Conservation (phyloP, 306 rosid species). For the Citrullus colocynthis region DNA sequence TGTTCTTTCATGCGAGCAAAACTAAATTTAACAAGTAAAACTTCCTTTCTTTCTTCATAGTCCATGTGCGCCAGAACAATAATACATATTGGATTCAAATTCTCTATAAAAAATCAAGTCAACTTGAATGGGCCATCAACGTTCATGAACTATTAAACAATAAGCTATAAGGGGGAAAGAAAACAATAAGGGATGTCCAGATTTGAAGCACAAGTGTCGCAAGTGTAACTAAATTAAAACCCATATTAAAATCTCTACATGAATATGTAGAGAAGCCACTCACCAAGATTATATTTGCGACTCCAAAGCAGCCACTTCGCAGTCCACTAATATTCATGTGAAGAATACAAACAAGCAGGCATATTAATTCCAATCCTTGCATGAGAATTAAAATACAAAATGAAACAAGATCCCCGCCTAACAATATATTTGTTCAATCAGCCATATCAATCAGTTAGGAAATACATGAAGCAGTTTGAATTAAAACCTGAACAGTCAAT, state of each 20-base stretch:
- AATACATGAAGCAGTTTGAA: not conserved
- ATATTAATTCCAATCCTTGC: not conserved
- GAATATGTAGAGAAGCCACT: slow-evolving; percentile 16
- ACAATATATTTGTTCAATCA: not conserved
- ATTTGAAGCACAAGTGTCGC: not conserved
- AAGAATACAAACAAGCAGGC: slow-evolving; percentile 17
- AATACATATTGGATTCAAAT: no score
- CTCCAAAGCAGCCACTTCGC: slow-evolving; percentile 60
- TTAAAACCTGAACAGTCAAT: not conserved
- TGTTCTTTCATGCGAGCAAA: no score
- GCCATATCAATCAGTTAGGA: not conserved
- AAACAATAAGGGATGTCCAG: not conserved
- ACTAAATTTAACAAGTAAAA: no score
- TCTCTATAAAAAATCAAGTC: no score
- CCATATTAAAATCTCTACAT: not conserved
- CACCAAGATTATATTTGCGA: slow-evolving; percentile 55
- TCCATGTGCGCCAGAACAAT: no score
- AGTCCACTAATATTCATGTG: slow-evolving; percentile 52
- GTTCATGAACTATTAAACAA: not conserved
- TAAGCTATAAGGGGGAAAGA: not conserved
- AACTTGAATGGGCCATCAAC: not conserved
- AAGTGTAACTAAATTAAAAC: not conserved
- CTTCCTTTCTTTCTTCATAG: no score
- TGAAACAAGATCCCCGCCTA: not conserved
- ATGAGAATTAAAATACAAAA: not conserved